phyloP scores from a whole-genome alignment of 352 stramenopile species.

The Phytophthora ramorum region DNA sequence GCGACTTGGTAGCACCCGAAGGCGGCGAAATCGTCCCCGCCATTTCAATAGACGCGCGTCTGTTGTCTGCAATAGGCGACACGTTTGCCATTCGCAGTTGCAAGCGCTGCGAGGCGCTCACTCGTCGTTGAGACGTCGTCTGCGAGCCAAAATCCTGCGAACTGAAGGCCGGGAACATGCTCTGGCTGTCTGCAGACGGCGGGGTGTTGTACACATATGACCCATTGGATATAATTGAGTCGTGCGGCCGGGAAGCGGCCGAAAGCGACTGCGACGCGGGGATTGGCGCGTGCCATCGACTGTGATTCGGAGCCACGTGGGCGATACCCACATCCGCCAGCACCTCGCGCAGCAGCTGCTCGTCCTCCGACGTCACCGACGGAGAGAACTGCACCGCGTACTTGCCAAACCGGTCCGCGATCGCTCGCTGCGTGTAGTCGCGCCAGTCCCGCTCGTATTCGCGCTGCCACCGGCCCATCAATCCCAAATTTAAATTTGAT shows the following conservation, averaged over 20 bases:
- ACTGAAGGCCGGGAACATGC: conserved; percentile 63
- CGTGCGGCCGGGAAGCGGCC: conserved; percentile 2
- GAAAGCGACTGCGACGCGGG: conserved; percentile 25
- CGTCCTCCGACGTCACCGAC: conserved; percentile 41
- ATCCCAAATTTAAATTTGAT: conserved; percentile 39
- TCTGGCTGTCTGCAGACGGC: conserved; percentile 28
- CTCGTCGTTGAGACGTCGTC: conserved; percentile 25
- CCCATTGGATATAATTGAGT: conserved; percentile 37
- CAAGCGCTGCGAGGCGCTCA: conserved; percentile 60
- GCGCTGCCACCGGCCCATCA: conserved; percentile 49
- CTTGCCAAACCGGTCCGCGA: conserved; percentile 47
- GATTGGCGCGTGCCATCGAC: conserved; percentile 37
- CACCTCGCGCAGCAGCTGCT: conserved; percentile 47
- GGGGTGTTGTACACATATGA: conserved; percentile 83
- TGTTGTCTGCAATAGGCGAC: conserved; percentile 61
- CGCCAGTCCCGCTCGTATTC: conserved; percentile 76
- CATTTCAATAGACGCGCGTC: conserved; percentile 33
- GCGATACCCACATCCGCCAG: conserved; percentile 37
- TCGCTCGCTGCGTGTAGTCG: conserved; percentile 42
- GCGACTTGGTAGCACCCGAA: conserved; percentile 35
- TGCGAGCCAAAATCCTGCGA: conserved; percentile 59
- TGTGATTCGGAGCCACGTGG: conserved; percentile 42
- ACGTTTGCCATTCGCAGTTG: conserved; percentile 55
- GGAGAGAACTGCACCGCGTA: conserved; percentile 26
- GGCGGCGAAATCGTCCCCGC: conserved; percentile 36